Percentiles rank a stretch among this genome's conserved stretches.
Conservation (phyloP, 2,329 filamentous ascomycete species). For the Dactylellina sp. region DNA sequence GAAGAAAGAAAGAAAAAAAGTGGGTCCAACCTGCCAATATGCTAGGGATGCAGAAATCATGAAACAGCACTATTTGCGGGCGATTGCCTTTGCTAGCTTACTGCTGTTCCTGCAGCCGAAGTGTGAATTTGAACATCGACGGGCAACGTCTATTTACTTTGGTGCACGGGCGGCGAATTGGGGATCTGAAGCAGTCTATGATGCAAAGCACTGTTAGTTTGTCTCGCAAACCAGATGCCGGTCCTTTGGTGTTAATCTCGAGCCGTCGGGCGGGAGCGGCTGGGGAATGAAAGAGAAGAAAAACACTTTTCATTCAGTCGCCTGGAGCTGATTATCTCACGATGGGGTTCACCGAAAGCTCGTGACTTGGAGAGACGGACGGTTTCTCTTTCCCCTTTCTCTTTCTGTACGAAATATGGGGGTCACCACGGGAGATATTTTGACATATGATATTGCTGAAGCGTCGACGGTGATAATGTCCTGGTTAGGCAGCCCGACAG, state of each 20-base stretch:
- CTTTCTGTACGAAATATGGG: not conserved
- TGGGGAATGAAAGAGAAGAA: slow-evolving; percentile 12
- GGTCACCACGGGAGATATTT: not conserved
- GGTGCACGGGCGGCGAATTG: slow-evolving; percentile 16
- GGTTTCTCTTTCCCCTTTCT: slow-evolving; percentile 3
- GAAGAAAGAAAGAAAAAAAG: slow-evolving; percentile 13
- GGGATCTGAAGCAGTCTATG: slow-evolving; percentile 1
- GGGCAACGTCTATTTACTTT: not conserved
- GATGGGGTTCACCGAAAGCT: slow-evolving; percentile 23
- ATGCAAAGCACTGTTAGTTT: too few species aligned
- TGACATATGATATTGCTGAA: slow-evolving; percentile 18
- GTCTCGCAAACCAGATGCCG: too few species aligned
- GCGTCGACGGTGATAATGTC: slow-evolving; percentile 10
- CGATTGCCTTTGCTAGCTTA: slow-evolving; percentile 9
- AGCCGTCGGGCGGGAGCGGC: slow-evolving; percentile 27
- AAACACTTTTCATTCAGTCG: slow-evolving; percentile 12
- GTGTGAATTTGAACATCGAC: not conserved
- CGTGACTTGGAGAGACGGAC: slow-evolving; percentile 11
- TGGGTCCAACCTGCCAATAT: slow-evolving; percentile 36
- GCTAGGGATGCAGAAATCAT: slow-evolving; percentile 46
- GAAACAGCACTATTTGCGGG: slow-evolving; percentile 40
- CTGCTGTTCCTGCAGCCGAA: slow-evolving; percentile 20
- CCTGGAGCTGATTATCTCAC: too few species aligned
- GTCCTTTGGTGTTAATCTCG: not conserved
- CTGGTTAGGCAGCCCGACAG: slow-evolving; percentile 20